Base-by-base conservation (phyloP, 345 rosid genomes). In the Salix caprea region DNA sequence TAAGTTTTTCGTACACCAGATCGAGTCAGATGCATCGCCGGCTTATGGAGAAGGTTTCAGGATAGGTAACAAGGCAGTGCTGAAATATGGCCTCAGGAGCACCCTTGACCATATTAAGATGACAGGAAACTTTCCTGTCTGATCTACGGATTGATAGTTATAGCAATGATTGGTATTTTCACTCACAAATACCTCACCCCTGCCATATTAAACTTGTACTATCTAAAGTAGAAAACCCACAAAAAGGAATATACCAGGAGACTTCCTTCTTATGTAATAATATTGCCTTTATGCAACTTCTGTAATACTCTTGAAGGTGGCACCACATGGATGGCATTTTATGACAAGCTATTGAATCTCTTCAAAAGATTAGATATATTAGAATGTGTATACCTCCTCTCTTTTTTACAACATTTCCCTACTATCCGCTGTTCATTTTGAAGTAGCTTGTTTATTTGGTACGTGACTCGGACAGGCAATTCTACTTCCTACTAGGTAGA, bases 1-100 rank as follows among this genome's bases (percentile, higher is more conserved):
- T 37, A 91, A 89, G 72, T 94, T 89, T 79, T 89, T 94, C 40
- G 91, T 91, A 85, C 97, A 90, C 81, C 98, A 96, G 82, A 94
- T 96, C 0, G 98, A 92, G 85, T 71, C 90, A 0, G 98, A 96
- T 85, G 50, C 88, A 23, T 96, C 99, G 19, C 18, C 91, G 70
- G 93, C 94, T 50, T 96, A 94, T 40, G 99, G 99, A 79, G 96
- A 87, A 10, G 99, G 99, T 66, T 96, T 91, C 85, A 88, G 97
- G 84, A 75, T 70, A 75, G 99, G 97, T 52, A 86, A 89, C 58
- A 65, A 72, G 84, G 98, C 99, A 36, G 94, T 94, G 69, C 84
- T 74, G 65, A 88, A 84, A 24, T 93, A 84, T 39, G 97, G 89
- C 73, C 93, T 94, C 28, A 79, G 79, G 84, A 88, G 87, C 23